These are phyloP conservation scores for Annulohypoxylon stygium DNA, from an alignment of 495 filamentous ascomycete species.

Conservation along the genomic window DNA sequence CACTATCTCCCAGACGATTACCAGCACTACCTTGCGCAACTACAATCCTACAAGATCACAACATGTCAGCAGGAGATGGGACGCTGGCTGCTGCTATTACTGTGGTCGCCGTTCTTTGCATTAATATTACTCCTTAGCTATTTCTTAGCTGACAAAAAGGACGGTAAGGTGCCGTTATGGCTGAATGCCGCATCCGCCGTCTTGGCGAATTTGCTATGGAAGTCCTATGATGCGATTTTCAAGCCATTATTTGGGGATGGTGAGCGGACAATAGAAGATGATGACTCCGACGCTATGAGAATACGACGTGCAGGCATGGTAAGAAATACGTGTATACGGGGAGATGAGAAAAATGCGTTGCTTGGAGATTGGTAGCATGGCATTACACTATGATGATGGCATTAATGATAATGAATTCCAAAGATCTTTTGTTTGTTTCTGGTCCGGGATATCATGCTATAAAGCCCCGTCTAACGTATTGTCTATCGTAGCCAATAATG, in stretches of 20 bases:
- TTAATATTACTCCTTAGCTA: slow-evolving; percentile 61
- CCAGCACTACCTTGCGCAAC: slow-evolving; percentile 71
- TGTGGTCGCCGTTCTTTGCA: slow-evolving; percentile 72
- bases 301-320: slow-evolving; percentile 9
- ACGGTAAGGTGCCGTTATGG: slow-evolving; percentile 78
- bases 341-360: slow-evolving; percentile 42
- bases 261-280: slow-evolving; percentile 74
- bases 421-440: slow-evolving; percentile 7
- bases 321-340: slow-evolving; percentile 16
- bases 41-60: slow-evolving; percentile 79
- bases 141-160: slow-evolving; percentile 66
- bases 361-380: slow-evolving; percentile 40
- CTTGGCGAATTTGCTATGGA: slow-evolving; percentile 74
- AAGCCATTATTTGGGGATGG: slow-evolving; percentile 84
- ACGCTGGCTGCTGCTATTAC: slow-evolving; percentile 65
- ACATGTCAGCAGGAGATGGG: slow-evolving; percentile 75
- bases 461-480: slow-evolving; percentile 33
- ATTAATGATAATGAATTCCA: slow-evolving; percentile 21
- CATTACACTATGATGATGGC: slow-evolving; percentile 10
- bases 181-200: slow-evolving; percentile 60
- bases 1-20: slow-evolving; percentile 82
- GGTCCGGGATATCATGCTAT: slow-evolving; percentile 39
- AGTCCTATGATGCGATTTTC: slow-evolving; percentile 78
- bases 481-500: slow-evolving; percentile 26
- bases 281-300: not conserved